Evolutionary conservation across 768 basidiomycete genomes (phyloP).

Genomic region (Cystobasidiopsis lactophilus): DNA sequence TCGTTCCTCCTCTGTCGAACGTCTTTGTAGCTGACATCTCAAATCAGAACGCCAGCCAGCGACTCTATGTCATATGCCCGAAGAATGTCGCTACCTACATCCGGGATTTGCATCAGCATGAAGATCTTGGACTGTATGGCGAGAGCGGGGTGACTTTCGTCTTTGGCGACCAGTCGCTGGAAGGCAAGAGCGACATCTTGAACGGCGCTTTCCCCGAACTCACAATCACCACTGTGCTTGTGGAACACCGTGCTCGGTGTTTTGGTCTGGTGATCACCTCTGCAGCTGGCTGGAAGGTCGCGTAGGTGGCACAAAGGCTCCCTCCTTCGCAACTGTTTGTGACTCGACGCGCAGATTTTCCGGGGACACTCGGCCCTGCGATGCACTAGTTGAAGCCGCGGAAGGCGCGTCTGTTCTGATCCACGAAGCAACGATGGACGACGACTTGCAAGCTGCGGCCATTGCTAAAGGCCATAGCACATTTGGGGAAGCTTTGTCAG

Average conservation of each 20-base stretch:
- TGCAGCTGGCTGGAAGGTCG: constrained; percentile 50
- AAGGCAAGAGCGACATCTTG: background rate
- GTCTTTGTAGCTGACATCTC: background rate
- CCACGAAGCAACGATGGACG: constrained; percentile 82
- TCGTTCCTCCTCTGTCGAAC: constrained; percentile 8
- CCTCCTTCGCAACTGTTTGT: background rate
- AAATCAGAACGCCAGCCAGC: constrained; percentile 16
- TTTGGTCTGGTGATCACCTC: constrained; percentile 52
- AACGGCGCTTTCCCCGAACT: background rate
- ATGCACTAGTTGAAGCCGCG: constrained; percentile 43
- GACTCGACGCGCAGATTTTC: constrained; percentile 45
- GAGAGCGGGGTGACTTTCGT: constrained; percentile 14
- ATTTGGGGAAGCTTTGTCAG: constrained; percentile 59
- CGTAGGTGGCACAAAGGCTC: constrained; percentile 30
- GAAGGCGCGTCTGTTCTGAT: constrained; percentile 55
- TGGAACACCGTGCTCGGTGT: constrained; percentile 47
- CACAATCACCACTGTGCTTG: constrained; percentile 44
- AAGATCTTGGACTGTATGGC: constrained; percentile 47
- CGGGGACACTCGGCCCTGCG: constrained; percentile 64
- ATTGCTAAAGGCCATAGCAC: constrained; percentile 49
- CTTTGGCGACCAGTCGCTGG: constrained; percentile 5
- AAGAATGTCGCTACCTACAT: constrained; percentile 42
- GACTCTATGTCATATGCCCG: constrained; percentile 48
- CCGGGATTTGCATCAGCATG: constrained; percentile 45
- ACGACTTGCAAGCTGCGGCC: constrained; percentile 42